Percentiles rank a stretch among this genome's conserved stretches.
These are phyloP conservation scores for Vitis riparia DNA, from an alignment of 164 flowering plant species.

Conservation along the genomic window DNA sequence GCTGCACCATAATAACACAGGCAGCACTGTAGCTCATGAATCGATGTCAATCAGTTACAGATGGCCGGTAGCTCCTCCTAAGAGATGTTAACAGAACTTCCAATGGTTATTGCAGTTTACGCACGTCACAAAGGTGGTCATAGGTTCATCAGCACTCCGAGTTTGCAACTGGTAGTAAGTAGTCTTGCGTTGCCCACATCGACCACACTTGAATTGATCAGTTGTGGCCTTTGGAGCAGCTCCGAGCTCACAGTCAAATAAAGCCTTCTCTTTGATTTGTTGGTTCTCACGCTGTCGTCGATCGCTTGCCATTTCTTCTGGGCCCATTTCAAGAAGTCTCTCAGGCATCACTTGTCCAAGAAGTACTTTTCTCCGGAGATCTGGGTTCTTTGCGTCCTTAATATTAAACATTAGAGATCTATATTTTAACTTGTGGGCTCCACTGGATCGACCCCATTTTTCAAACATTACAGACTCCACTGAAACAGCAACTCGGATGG, in stretches of 20 bases:
- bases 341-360: conserved; percentile 71
- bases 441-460: conserved; percentile 71
- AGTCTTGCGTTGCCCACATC: conserved; percentile 77
- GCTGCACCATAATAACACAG: not conserved
- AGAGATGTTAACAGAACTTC: conserved; percentile 58
- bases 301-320: conserved; percentile 92
- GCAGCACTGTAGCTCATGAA: not conserved
- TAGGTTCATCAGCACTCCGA: conserved; percentile 98
- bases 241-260: conserved; percentile 77
- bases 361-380: conserved; percentile 81
- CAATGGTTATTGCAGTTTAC: conserved; percentile 89
- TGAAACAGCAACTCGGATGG: conserved; percentile 68
- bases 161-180: conserved; percentile 94
- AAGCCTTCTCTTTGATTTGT: conserved; percentile 68
- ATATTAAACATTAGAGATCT: conserved; percentile 88
- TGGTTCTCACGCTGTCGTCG: conserved; percentile 54
- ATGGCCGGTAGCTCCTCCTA: not conserved
- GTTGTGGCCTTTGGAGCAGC: conserved; percentile 66
- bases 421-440: conserved; percentile 73
- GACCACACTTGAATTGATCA: conserved; percentile 83
- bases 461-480: conserved; percentile 86
- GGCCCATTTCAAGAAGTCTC: conserved; percentile 50
- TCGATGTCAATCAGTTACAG: not conserved
- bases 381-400: conserved; percentile 82
- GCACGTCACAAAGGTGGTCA: conserved; percentile 92